phyloP scores from a whole-genome alignment of 2,329 filamentous ascomycete species.

The Pseudogymnoascus verrucosus region DNA sequence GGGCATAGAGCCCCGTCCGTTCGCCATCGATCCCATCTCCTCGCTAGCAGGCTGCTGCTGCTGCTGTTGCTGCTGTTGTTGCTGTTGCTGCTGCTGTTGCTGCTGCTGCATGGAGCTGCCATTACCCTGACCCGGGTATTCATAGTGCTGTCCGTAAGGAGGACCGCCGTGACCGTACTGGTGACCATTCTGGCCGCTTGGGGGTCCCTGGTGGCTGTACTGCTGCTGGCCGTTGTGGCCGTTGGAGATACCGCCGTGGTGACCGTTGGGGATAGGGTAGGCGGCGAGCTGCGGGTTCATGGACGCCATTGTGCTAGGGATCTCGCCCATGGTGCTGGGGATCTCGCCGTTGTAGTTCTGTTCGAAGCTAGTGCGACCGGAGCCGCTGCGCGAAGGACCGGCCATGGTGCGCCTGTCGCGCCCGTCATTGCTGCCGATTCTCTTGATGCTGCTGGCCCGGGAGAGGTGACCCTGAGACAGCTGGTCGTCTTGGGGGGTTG shows the following conservation, averaged over 20 bases:
- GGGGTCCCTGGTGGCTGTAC: slow-evolving; percentile 1
- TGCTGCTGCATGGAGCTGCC: slow-evolving; percentile 23
- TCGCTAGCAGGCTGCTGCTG: slow-evolving; percentile 15
- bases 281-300: slow-evolving; percentile 52
- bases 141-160: slow-evolving; percentile 29
- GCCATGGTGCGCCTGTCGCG: slow-evolving; percentile 51
- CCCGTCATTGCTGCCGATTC: slow-evolving; percentile 46
- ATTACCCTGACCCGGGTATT: slow-evolving; percentile 28
- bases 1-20: slow-evolving; percentile 35
- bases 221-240: slow-evolving; percentile 2
- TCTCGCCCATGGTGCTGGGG: slow-evolving; percentile 45
- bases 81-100: slow-evolving; percentile 4
- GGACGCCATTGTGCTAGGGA: slow-evolving; percentile 33
- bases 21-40: slow-evolving; percentile 20
- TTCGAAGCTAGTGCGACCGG: slow-evolving; percentile 35
- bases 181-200: neutral
- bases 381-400: slow-evolving; percentile 42
- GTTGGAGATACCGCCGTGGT: slow-evolving; percentile 40
- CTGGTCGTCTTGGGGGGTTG: slow-evolving; percentile 49
- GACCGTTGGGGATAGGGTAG: slow-evolving; percentile 55
- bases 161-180: slow-evolving; percentile 46
- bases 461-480: slow-evolving; percentile 56
- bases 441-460: slow-evolving; percentile 52
- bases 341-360: slow-evolving; percentile 52
- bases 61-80: slow-evolving; percentile 18